These are phyloP conservation scores for Kodamaea fungicola DNA, from an alignment of 1,139 yeast genomes.

Conservation along the genomic window DNA sequence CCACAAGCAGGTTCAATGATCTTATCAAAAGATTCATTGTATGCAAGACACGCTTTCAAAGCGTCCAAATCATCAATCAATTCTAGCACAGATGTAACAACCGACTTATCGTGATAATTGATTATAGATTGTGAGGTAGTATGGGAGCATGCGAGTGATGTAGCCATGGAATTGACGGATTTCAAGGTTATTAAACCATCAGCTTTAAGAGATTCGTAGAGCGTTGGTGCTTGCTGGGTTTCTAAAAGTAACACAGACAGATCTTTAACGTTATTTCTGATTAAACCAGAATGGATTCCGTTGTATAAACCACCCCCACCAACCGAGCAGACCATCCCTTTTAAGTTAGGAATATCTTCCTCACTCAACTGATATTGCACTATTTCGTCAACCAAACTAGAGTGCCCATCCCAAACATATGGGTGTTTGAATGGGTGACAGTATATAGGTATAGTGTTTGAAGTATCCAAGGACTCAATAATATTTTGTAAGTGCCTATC, in stretches of 20 bases:
- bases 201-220: slow-evolving; percentile 45
- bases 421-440: slow-evolving; percentile 72
- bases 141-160: slow-evolving; percentile 58
- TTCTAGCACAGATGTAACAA: slow-evolving; percentile 39
- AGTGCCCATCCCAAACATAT: slow-evolving; percentile 66
- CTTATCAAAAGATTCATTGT: slow-evolving; percentile 45
- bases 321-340: slow-evolving; percentile 62
- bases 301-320: slow-evolving; percentile 77
- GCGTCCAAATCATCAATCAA: slow-evolving; percentile 57
- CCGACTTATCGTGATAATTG: slow-evolving; percentile 27
- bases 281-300: slow-evolving; percentile 59
- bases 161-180: slow-evolving; percentile 53
- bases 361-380: slow-evolving; percentile 31
- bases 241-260: slow-evolving; percentile 35
- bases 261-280: slow-evolving; percentile 28
- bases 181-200: slow-evolving; percentile 43
- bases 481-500: slow-evolving; percentile 43
- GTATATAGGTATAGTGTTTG: slow-evolving; percentile 41
- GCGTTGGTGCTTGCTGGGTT: slow-evolving; percentile 58
- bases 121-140: slow-evolving; percentile 47
- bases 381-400: slow-evolving; percentile 57
- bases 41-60: slow-evolving; percentile 45
- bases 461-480: slow-evolving; percentile 13
- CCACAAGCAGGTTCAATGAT: slow-evolving; percentile 78
- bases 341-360: slow-evolving; percentile 30